phyloP scores from a whole-genome alignment of 345 rosid species.

The Rhizophora apiculata region DNA sequence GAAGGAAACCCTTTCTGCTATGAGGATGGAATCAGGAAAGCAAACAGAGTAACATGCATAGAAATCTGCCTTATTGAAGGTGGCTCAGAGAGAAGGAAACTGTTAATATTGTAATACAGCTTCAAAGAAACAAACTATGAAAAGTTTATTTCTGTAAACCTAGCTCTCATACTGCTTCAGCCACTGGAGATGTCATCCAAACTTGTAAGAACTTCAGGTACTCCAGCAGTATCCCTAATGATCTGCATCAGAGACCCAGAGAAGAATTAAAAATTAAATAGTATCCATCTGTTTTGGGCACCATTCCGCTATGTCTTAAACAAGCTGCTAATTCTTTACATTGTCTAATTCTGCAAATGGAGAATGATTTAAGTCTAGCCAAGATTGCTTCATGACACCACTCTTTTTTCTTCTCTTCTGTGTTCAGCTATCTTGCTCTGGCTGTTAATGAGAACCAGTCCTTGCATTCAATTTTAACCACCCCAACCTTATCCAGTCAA shows the following conservation, averaged over 20 bases:
- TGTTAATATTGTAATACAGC: slow-evolving; percentile 5
- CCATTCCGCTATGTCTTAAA: not conserved
- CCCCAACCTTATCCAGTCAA: not conserved
- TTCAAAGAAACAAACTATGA: not conserved
- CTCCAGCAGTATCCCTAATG: slow-evolving; percentile 63
- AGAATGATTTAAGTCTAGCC: not conserved
- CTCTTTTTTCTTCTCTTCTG: no score
- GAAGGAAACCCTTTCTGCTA: not conserved
- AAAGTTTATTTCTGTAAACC: slow-evolving; percentile 9
- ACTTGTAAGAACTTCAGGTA: slow-evolving; percentile 87
- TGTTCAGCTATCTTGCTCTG: no score
- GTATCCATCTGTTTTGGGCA: not conserved
- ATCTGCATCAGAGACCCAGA: slow-evolving; percentile 41
- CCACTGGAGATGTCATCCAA: slow-evolving; percentile 43
- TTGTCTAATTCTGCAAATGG: not conserved
- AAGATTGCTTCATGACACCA: no score
- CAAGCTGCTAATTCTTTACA: slow-evolving; percentile 2
- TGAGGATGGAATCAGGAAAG: not conserved
- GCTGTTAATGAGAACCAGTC: not conserved
- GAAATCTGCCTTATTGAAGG: slow-evolving; percentile 9
- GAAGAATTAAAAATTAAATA: not conserved
- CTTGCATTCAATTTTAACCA: not conserved
- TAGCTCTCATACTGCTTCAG: slow-evolving; percentile 60
- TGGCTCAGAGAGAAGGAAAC: slow-evolving; percentile 1
- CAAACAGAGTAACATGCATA: not conserved